Evolutionary conservation across 2,329 filamentous ascomycete species (phyloP).

Genomic region (Verticillium zaregamsianum): DNA sequence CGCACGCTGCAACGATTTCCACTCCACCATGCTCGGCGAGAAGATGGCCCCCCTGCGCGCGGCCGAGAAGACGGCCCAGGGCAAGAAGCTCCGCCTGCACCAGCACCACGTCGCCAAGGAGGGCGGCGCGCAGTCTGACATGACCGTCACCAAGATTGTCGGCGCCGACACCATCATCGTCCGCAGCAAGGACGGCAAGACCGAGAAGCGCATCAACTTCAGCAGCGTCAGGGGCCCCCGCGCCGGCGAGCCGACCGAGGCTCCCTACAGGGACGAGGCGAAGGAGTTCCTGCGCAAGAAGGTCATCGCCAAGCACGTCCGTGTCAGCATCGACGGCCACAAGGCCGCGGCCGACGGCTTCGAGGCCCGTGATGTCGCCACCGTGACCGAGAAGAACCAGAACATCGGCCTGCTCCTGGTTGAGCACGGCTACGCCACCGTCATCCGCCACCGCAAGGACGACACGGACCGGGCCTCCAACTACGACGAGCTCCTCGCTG

Average conservation of each 20-base stretch:
- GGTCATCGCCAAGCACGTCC: slow-evolving; percentile 93
- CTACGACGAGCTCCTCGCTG: slow-evolving; percentile 82
- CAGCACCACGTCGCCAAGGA: slow-evolving; percentile 73
- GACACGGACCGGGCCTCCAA: slow-evolving; percentile 91
- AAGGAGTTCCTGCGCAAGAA: slow-evolving; percentile 95
- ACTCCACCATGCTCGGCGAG: slow-evolving; percentile 84
- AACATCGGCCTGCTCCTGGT: slow-evolving; percentile 82
- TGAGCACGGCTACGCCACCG: slow-evolving; percentile 89
- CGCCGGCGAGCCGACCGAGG: slow-evolving; percentile 77
- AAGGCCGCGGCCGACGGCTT: slow-evolving; percentile 87
- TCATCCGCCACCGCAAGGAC: slow-evolving; percentile 91
- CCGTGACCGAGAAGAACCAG: slow-evolving; percentile 76
- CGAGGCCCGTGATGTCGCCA: slow-evolving; percentile 92
- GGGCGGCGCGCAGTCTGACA: slow-evolving; percentile 59
- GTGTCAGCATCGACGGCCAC: slow-evolving; percentile 82
- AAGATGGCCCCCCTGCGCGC: slow-evolving; percentile 84
- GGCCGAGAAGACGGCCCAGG: slow-evolving; percentile 82
- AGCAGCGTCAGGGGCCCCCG: slow-evolving; percentile 95
- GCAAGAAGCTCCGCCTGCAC: slow-evolving; percentile 73
- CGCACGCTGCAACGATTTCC: slow-evolving; percentile 90
- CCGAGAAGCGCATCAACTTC: slow-evolving; percentile 84
- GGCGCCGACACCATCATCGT: slow-evolving; percentile 87
- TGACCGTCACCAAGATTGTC: slow-evolving; percentile 78
- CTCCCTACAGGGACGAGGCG: slow-evolving; percentile 85
- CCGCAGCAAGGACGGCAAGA: slow-evolving; percentile 72